phyloP scores from a whole-genome alignment of 2,329 filamentous ascomycete species.

The Didymella keratinophila region DNA sequence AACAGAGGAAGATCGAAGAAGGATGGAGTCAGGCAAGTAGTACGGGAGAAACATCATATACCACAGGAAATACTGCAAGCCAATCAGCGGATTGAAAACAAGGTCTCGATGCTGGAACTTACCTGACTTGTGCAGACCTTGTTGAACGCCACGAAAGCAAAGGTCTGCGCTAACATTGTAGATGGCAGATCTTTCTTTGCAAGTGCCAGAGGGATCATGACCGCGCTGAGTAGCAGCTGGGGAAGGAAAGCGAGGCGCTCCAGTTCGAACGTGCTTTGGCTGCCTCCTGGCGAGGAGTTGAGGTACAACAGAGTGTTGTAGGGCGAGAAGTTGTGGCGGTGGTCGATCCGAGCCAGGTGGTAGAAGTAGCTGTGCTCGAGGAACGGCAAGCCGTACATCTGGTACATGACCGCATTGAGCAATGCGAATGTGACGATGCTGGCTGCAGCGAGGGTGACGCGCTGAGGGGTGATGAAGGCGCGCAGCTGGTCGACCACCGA shows the following conservation, averaged over 20 bases:
- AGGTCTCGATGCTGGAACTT: slow-evolving; percentile 41
- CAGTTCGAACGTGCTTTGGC: slow-evolving; percentile 55
- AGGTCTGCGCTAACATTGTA: slow-evolving; percentile 92
- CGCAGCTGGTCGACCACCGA: slow-evolving; percentile 34
- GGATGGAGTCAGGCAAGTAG: slow-evolving; percentile 81
- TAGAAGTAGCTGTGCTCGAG: slow-evolving; percentile 90
- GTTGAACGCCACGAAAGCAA: slow-evolving; percentile 97
- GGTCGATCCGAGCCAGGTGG: slow-evolving; percentile 90
- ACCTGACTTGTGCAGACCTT: slow-evolving; percentile 99
- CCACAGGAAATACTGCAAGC: slow-evolving; percentile 90
- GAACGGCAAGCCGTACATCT: slow-evolving; percentile 77
- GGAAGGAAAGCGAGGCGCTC: slow-evolving; percentile 89
- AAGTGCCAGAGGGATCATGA: slow-evolving; percentile 77
- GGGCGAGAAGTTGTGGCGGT: slow-evolving; percentile 97
- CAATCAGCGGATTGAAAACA: neutral
- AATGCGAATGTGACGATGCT: slow-evolving; percentile 76
- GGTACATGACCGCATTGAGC: slow-evolving; percentile 82
- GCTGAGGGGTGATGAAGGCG: slow-evolving; percentile 45
- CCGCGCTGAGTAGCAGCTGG: slow-evolving; percentile 79
- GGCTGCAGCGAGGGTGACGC: slow-evolving; percentile 66
- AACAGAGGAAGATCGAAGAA: slow-evolving; percentile 66
- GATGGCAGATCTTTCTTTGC: slow-evolving; percentile 83
- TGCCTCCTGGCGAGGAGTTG: slow-evolving; percentile 66
- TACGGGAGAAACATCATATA: slow-evolving; percentile 93
- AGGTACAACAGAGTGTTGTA: slow-evolving; percentile 94